Evolutionary conservation across 352 stramenopile species (phyloP), one percentile per base, ranked within the genome.

Genomic region (Aphanomyces invadans): DNA sequence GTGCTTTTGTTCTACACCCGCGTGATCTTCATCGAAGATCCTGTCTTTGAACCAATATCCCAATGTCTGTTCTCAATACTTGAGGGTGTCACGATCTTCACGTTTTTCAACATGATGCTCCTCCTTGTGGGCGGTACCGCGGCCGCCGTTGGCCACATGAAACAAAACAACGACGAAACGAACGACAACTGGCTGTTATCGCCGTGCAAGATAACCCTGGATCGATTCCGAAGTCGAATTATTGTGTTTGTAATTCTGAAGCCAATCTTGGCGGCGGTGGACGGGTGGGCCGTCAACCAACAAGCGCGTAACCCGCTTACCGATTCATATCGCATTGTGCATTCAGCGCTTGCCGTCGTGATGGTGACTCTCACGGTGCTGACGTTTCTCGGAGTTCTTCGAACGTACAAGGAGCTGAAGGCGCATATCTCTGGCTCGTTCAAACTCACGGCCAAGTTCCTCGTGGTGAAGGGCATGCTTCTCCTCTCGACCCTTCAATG

Each of bases 51-150:
- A n/a, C 49, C 49, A 4, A 1, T 57, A 9, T 21, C 25, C 5
- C 49, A 57, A 26, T 32, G 21, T n/a, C 12, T 57, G 19, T 57
- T 57, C n/a, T 29, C 49, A 33, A 17, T 57, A 15, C 21, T 57
- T 26, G 49, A 57, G 36, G 49, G 49, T 26, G 4, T 57, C 25
- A 28, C 23, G 49, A 57, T 57, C 11, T 57, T 57, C 23, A 23
- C 25, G 25, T 57, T 57, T n/a, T 57, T 57, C 49, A 57, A 57
- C 49, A 32, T 57, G 25, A 57, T 57, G 49, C 17, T 57, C 12
- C 29, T 39, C 29, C 49, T 57, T 15, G 49, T 57, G 25, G 49
- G 49, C 49, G 49, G 49, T 26, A 57, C 49, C 17, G 49, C 25
- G 11, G 49, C 49, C 11, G 29, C 49, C 49, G 49, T 57, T 10